Conservation (phyloP, 1,284 basidiomycete genomes). For the Austroboletus niveus region DNA sequence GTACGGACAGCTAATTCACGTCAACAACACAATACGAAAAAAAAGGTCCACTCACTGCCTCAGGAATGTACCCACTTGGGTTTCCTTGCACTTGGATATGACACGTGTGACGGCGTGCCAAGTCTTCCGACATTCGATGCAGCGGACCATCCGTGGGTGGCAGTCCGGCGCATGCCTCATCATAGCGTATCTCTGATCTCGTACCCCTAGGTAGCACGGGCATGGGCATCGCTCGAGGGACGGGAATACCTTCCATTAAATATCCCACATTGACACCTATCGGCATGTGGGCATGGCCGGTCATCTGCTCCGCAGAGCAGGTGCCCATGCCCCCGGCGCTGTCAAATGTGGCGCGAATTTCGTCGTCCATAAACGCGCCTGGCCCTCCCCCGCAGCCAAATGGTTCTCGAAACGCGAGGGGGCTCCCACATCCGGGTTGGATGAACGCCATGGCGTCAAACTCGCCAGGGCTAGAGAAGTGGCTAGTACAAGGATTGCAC, state of each 20-base stretch:
- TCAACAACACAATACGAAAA: not conserved
- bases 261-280: not conserved
- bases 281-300: not conserved
- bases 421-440: not conserved
- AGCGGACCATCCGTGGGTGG: not conserved
- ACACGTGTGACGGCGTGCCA: not conserved
- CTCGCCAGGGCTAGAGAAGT: not conserved
- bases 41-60: no score
- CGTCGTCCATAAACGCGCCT: constrained; percentile 19
- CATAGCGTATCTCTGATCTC: not conserved
- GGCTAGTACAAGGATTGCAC: not conserved
- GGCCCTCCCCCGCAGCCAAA: constrained; percentile 1
- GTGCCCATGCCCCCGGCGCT: not conserved
- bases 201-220: not conserved
- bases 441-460: not conserved
- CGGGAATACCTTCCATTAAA: constrained; percentile 6
- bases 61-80: no score
- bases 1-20: constrained; percentile 2
- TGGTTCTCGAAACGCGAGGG: not conserved
- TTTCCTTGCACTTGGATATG: not conserved
- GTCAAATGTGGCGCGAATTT: constrained; percentile 22
- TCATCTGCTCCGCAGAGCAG: not conserved
- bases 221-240: constrained; percentile 10
- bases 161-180: not conserved
- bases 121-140: not conserved